These are phyloP conservation scores for Decorospora gaudefroyi DNA, from an alignment of 2,329 filamentous ascomycete genomes.

Conservation along the genomic window DNA sequence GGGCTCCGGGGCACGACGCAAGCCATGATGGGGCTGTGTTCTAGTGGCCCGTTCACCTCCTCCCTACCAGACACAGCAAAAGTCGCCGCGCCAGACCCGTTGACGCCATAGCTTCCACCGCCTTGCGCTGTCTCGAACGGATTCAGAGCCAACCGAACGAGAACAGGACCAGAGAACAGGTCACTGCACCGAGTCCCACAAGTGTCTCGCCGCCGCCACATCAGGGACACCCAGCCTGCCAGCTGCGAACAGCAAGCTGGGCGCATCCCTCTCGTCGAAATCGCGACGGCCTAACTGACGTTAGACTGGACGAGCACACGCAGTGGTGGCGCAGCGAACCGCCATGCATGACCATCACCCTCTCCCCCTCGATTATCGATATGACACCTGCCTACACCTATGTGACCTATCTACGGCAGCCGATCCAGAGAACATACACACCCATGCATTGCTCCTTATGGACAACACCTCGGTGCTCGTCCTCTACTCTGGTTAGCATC, in stretches of 20 bases:
- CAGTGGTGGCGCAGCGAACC: not conserved
- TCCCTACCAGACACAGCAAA: slow-evolving; percentile 3
- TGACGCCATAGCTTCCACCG: slow-evolving; percentile 1
- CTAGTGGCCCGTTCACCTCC: not conserved
- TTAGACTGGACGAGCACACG: not conserved
- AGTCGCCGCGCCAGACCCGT: not conserved
- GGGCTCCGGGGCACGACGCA: slow-evolving; percentile 15
- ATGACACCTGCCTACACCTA: too few species aligned
- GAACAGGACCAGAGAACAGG: not conserved
- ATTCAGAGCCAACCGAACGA: too few species aligned
- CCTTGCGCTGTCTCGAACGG: too few species aligned
- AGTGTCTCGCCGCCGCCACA: not conserved
- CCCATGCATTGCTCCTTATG: not conserved
- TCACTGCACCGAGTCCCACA: not conserved
- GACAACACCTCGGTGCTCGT: not conserved
- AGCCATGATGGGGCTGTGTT: slow-evolving; percentile 9
- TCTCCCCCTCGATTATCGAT: too few species aligned
- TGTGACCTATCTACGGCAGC: not conserved
- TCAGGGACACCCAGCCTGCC: too few species aligned
- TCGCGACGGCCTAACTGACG: too few species aligned
- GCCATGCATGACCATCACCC: not conserved
- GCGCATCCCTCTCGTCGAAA: too few species aligned
- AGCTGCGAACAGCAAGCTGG: too few species aligned
- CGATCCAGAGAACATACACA: not conserved
- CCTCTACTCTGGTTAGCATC: not conserved